phyloP scores from a whole-genome alignment of 2,329 filamentous ascomycete genomes.

The Aspergillus novoparasiticus region DNA sequence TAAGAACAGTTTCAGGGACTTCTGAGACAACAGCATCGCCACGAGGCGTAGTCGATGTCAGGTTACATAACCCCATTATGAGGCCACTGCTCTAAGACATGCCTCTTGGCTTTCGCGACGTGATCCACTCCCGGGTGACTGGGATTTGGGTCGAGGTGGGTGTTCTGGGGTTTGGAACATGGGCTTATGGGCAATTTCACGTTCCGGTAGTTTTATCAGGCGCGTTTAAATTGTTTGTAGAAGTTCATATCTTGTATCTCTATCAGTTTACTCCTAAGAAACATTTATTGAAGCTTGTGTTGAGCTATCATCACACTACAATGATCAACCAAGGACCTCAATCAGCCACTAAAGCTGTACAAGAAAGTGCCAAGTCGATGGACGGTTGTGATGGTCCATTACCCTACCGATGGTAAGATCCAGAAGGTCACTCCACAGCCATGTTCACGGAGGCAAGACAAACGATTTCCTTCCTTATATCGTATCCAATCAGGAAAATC shows the following conservation, averaged over 20 bases:
- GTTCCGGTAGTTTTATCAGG: background rate
- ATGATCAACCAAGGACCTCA: too few relatives aligned
- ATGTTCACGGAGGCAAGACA: background rate
- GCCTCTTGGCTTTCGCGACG: background rate
- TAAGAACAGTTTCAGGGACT: background rate
- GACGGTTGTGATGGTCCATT: background rate
- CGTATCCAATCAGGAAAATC: too few relatives aligned
- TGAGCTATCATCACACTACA: background rate
- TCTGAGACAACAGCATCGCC: background rate
- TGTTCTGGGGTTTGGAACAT: background rate
- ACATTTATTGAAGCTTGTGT: background rate
- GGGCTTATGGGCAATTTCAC: rapidly evolving
- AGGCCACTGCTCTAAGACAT: conserved; percentile 1
- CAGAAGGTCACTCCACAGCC: background rate
- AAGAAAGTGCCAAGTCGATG: background rate
- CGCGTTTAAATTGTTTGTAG: background rate
- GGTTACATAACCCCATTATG: background rate
- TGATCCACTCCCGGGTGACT: background rate
- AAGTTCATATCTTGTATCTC: background rate
- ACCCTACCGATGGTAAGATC: background rate
- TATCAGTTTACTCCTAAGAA: background rate
- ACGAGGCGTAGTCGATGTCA: background rate
- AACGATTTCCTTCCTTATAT: background rate
- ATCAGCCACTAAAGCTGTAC: background rate
- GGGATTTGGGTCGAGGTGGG: background rate